Base-by-base conservation (phyloP, 768 basidiomycete species). In the Amanita pallidorosea region DNA sequence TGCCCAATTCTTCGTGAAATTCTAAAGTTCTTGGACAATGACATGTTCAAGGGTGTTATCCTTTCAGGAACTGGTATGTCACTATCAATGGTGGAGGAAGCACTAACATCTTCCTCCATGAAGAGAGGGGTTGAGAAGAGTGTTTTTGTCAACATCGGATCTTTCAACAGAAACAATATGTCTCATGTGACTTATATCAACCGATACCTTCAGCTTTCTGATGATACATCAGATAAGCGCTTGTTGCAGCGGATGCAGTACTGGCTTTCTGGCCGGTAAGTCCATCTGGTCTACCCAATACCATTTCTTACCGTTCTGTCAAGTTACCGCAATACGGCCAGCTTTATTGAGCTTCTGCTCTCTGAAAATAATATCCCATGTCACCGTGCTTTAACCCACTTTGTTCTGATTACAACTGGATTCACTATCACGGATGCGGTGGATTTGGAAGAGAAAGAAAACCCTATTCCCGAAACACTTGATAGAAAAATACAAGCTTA, bases 201-300 rank as follows among this genome's bases (percentile, higher is more conserved):
- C 37, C 52, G 33, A 44, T 58, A 55, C 23, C 54, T 58, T 48
- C 13, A 29, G 36, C 27, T 54, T n/a, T 37, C 23, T 34, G 47
- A 55, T 15, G 33, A 53, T 40, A 45, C 20, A 45, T 57, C 56
- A 42, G 56, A 58, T 57, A 27, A 31, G 53, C 56, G 41, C 45
- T 47, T 58, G 46, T 50, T 58, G 46, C 48, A 55, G 23, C 52
- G 54, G 52, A 58, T 58, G 44, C 12, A 18, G 42, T 52, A 51
- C 51, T 57, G 56, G 54, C 57, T 58, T 55, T 54, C 52, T 49
- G 54, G 58, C 23, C 52, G 46, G 58, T 57, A 41, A 45, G 54
- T 55, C 40, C 51, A 52, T 49, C 18, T 18, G 11, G 31, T 20
- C 7, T 7, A 12, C 47, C 34, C 50, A 44, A 45, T 3, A 55